These are phyloP conservation scores for Chloromonas sp. DNA, from an alignment of 163 green algal species.

Conservation along the genomic window DNA sequence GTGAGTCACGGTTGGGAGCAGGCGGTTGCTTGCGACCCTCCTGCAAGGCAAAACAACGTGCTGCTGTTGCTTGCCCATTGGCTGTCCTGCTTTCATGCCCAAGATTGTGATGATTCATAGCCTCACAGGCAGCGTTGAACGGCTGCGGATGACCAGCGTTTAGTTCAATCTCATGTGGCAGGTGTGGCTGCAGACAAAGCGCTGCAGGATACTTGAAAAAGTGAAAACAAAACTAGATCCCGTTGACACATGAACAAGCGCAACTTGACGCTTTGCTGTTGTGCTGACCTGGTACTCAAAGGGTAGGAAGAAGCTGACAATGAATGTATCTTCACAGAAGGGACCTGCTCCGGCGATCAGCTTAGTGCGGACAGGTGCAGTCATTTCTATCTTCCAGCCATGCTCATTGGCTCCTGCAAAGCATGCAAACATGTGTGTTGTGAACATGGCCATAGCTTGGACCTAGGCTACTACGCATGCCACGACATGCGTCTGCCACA, in stretches of 20 bases:
- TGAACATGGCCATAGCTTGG: too few relatives aligned
- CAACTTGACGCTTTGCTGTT: too few relatives aligned
- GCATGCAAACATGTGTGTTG: neutral
- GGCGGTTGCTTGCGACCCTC: neutral
- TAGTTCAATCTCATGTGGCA: neutral
- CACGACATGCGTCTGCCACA: neutral
- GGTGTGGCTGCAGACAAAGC: neutral
- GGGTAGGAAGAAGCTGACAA: constrained; percentile 40
- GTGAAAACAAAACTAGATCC: neutral
- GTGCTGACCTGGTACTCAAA: constrained; percentile 29
- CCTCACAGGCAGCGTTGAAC: neutral
- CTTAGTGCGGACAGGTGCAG: constrained; percentile 25
- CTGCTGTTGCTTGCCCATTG: neutral
- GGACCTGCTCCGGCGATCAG: neutral
- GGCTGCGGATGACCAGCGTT: neutral
- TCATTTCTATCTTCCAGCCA: constrained; percentile 42
- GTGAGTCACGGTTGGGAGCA: neutral
- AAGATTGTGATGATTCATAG: neutral
- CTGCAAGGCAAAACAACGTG: neutral
- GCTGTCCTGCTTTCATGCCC: neutral
- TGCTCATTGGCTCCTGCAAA: constrained; percentile 32
- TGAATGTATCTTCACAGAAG: constrained; percentile 20
- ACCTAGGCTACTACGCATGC: too few relatives aligned
- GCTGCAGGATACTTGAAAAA: neutral
- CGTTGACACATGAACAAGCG: too few relatives aligned